Evolutionary conservation across 805 yeast genomes (phyloP), one percentile per base, ranked within the genome.

Genomic region (Candida parachauliodes): DNA sequence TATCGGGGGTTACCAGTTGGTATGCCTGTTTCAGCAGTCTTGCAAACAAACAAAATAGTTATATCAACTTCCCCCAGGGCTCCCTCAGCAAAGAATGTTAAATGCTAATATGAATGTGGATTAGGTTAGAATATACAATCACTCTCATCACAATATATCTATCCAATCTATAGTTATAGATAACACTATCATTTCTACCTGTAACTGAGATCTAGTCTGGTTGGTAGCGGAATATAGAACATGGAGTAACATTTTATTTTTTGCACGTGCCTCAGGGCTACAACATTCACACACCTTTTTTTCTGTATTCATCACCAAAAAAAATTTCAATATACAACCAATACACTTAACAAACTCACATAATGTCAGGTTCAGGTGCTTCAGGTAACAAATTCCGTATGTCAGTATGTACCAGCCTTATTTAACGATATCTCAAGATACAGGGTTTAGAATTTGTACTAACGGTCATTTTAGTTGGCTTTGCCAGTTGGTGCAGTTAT

Each of bases 381-480:
- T 87, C 95, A 74, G 97, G 98, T 81, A 93, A 88, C 84, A 91
- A 91, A 81, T 93, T 84, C 88, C 88, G 97, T 79, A 88, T 91
- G 86, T 88, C 98, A 74, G 95, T 86, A 86, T 74, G 95, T 85
- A 22, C 21, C n/a, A n/a, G n/a, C n/a, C n/a, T n/a, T n/a, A n/a
- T n/a, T n/a, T n/a, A n/a, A n/a, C n/a, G n/a, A n/a, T n/a, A 34
- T 17, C 28, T 32, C 19, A 27, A 24, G n/a, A n/a, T n/a, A n/a
- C n/a, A n/a, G n/a, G 24, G 24, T 8, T 10, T 8, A 14, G 15
- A 32, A 18, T 5, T 62, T 60, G 62, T 56, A 58, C 58, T 67
- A 47, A 36, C 48, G 52, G 11, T 12, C 18, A 19, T 37, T 46
- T 15, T 65, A 87, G 93, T 88, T 93, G 78, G 99, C 95, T 83